Evolutionary conservation across 768 basidiomycete species (phyloP).

Genomic region (Mycena polygramma): DNA sequence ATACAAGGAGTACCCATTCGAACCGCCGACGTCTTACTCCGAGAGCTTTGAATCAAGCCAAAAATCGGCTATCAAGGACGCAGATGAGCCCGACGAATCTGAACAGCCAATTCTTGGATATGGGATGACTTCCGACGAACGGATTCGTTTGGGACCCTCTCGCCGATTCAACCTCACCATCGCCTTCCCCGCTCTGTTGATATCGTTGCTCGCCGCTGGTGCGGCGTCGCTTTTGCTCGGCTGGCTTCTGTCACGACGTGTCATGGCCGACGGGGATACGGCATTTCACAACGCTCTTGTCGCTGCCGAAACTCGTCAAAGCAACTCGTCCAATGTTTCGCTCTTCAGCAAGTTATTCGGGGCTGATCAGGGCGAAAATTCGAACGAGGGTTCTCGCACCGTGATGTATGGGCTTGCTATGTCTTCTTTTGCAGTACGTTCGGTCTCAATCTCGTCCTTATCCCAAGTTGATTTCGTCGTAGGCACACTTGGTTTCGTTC

Average conservation of each 20-base stretch:
- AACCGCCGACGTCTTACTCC: too few relatives aligned
- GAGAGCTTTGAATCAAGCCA: too few relatives aligned
- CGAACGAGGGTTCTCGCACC: neutral
- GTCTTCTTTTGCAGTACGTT: constrained; percentile 17
- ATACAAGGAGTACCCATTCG: too few relatives aligned
- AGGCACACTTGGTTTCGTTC: constrained; percentile 18
- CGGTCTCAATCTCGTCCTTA: neutral
- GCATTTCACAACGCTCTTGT: constrained; percentile 8
- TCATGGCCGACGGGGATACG: neutral
- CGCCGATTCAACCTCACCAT: neutral
- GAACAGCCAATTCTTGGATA: too few relatives aligned
- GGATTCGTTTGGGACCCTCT: neutral
- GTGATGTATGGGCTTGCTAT: constrained; percentile 25
- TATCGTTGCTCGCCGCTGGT: constrained; percentile 9
- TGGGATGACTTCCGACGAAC: too few relatives aligned
- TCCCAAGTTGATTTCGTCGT: neutral
- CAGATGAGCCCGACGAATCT: too few relatives aligned
- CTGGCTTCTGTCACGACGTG: constrained; percentile 19
- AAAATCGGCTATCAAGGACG: too few relatives aligned
- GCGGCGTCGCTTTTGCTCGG: constrained; percentile 12
- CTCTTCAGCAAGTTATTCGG: constrained; percentile 1
- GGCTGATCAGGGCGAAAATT: neutral
- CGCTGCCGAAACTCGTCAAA: constrained; percentile 3
- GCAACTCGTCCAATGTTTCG: neutral
- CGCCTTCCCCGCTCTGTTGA: neutral